phyloP scores from a whole-genome alignment of 352 stramenopile genomes.

The Phytophthora crassamura region DNA sequence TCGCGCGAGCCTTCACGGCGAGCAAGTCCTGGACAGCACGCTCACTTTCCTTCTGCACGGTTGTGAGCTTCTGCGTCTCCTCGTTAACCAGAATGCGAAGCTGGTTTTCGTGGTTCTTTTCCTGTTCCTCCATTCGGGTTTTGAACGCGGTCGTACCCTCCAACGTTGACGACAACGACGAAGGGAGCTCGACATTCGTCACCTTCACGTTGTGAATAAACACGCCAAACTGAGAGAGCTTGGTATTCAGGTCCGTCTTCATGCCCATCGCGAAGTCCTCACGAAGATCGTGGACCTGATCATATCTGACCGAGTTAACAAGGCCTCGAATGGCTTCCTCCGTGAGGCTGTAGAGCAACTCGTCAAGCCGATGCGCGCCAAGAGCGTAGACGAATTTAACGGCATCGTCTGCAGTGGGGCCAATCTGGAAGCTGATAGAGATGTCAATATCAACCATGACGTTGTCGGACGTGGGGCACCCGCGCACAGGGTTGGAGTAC shows the following conservation, averaged over 20 bases:
- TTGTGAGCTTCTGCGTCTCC: slow-evolving; percentile 76
- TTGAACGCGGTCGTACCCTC: slow-evolving; percentile 85
- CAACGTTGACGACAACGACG: slow-evolving; percentile 58
- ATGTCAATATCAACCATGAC: slow-evolving; percentile 87
- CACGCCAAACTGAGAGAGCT: slow-evolving; percentile 66
- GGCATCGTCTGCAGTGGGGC: slow-evolving; percentile 66
- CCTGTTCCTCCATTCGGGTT: slow-evolving; percentile 82
- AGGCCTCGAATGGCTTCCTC: slow-evolving; percentile 74
- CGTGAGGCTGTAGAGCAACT: slow-evolving; percentile 69
- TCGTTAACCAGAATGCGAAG: slow-evolving; percentile 78
- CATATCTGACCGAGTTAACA: slow-evolving; percentile 73
- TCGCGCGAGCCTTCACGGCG: slow-evolving; percentile 57
- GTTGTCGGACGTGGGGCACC: slow-evolving; percentile 77
- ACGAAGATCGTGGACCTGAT: slow-evolving; percentile 74
- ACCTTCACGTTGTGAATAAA: slow-evolving; percentile 89
- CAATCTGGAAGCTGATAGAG: slow-evolving; percentile 84
- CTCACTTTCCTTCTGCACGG: slow-evolving; percentile 74
- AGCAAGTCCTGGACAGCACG: slow-evolving; percentile 71
- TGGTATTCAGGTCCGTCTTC: slow-evolving; percentile 78
- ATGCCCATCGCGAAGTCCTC: slow-evolving; percentile 80
- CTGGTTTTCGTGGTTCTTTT: slow-evolving; percentile 88
- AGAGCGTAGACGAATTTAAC: slow-evolving; percentile 81
- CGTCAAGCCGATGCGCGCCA: slow-evolving; percentile 73
- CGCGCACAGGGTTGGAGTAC: slow-evolving; percentile 66
- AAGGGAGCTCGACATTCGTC: slow-evolving; percentile 74